Evolutionary conservation across 2,329 filamentous ascomycete genomes (phyloP).

Genomic region (Plectosphaerella sp.): DNA sequence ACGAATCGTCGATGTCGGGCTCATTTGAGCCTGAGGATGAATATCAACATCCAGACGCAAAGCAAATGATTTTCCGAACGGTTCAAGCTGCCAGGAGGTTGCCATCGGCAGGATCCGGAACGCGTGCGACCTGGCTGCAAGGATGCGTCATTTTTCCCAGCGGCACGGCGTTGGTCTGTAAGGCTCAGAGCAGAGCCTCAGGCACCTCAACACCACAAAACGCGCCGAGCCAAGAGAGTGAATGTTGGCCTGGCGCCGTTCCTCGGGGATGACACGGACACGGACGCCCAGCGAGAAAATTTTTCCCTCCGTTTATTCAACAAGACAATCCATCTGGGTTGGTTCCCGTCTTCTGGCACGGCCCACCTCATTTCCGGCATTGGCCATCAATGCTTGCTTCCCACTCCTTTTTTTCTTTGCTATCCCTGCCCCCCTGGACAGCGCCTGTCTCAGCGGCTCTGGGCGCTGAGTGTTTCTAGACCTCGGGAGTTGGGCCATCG

Average conservation of each 20-base stretch:
- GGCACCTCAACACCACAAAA: background rate
- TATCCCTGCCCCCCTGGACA: background rate
- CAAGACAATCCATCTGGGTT: background rate
- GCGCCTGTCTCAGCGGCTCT: background rate
- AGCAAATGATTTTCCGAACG: no score
- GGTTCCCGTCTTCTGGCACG: background rate
- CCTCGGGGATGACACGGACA: background rate
- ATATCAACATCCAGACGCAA: no score
- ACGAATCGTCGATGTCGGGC: no score
- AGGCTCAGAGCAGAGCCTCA: background rate
- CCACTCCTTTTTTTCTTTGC: background rate
- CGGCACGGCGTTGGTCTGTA: background rate
- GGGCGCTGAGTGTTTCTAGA: background rate
- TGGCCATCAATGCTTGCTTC: background rate
- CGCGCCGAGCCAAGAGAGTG: background rate
- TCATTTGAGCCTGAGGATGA: no score
- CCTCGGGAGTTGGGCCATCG: background rate
- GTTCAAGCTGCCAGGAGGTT: background rate
- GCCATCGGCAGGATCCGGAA: background rate
- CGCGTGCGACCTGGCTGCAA: background rate
- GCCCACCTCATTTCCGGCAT: background rate
- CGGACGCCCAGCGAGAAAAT: background rate
- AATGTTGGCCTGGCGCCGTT: background rate
- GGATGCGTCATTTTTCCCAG: background rate
- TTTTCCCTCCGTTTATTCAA: background rate